Evolutionary conservation across 768 basidiomycete genomes (phyloP), one percentile per base, ranked within the genome.

Genomic region (Amanita jacksonii): DNA sequence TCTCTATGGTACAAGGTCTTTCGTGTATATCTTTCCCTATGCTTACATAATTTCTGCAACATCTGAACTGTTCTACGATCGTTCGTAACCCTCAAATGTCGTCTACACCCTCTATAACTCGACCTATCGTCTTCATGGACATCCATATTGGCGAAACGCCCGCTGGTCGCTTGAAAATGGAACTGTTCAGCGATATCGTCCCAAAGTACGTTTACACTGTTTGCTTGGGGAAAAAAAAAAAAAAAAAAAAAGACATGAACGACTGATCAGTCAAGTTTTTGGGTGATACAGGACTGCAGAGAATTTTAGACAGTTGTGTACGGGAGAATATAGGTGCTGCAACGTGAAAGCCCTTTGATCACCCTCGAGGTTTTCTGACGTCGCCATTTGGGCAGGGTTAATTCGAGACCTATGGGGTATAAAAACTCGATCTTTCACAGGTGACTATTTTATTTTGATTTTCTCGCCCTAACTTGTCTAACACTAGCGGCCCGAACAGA

Each of bases 41-140:
- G n/a, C n/a, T n/a, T n/a, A n/a, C n/a, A n/a, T n/a, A n/a, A n/a
- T n/a, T n/a, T n/a, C n/a, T n/a, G n/a, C n/a, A n/a, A n/a, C n/a
- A n/a, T n/a, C n/a, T n/a, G n/a, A n/a, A n/a, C n/a, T n/a, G n/a
- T n/a, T n/a, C n/a, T n/a, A n/a, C n/a, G n/a, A n/a, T n/a, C n/a
- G n/a, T n/a, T n/a, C n/a, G n/a, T n/a, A n/a, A n/a, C n/a, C n/a
- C n/a, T n/a, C n/a, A n/a, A 9, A 43, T 36, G 34, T 46, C 38
- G 13, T 24, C 25, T 10, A 53, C 57, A 44, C 64, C 75, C 24
- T 66, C 69, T 15, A 60, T 70, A 23, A 66, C 72, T 2, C 77
- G 94, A 13, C 94, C 96, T 0, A 68, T 99, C 37, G 92, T 96
- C 45, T 99, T 99, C 62, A 93, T 99, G 80, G 96, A 99, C 58